A percentile compares a stretch with the other conserved stretches of the same genome.
Conservation (phyloP, 305 asterid genomes). For the Salvia sclarea region DNA sequence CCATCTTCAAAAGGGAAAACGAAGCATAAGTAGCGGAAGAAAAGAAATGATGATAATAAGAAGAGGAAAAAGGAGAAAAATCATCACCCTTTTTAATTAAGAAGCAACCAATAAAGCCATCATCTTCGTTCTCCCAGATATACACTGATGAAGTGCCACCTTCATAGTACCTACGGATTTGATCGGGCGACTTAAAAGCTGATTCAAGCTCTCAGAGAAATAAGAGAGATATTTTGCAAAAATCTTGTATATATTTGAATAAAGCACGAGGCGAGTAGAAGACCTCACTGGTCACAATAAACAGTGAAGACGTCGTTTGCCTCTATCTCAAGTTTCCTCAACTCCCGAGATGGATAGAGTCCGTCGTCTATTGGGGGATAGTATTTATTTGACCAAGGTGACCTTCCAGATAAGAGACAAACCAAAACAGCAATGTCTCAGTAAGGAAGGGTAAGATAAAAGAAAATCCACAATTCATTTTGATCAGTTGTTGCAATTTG, state of each 20-base stretch:
- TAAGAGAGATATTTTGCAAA: slow-evolving; percentile 11
- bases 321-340: slow-evolving; percentile 95
- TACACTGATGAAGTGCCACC: slow-evolving; percentile 96
- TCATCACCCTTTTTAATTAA: slow-evolving; percentile 80
- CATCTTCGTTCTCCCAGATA: slow-evolving; percentile 88
- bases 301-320: slow-evolving; percentile 90
- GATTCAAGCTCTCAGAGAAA: slow-evolving; percentile 34
- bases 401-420: slow-evolving; percentile 49
- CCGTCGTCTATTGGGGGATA: slow-evolving; percentile 88
- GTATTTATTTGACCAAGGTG: slow-evolving; percentile 93
- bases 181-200: slow-evolving; percentile 46
- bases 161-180: slow-evolving; percentile 88
- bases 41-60: neutral
- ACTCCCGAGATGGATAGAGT: slow-evolving; percentile 72
- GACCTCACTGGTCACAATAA: slow-evolving; percentile 99
- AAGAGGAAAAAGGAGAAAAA: neutral
- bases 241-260: slow-evolving; percentile 22
- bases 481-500: neutral
- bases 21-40: slow-evolving; percentile 29
- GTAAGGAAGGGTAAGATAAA: neutral
- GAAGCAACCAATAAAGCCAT: slow-evolving; percentile 89
- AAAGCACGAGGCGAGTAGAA: slow-evolving; percentile 72
- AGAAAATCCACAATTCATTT: neutral
- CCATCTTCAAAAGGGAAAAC: slow-evolving; percentile 66
- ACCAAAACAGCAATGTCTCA: slow-evolving; percentile 15